A percentile compares a stretch with the other conserved stretches of the same genome.
Conservation (phyloP, 495 filamentous ascomycete genomes). For the Neurospora hispaniola region DNA sequence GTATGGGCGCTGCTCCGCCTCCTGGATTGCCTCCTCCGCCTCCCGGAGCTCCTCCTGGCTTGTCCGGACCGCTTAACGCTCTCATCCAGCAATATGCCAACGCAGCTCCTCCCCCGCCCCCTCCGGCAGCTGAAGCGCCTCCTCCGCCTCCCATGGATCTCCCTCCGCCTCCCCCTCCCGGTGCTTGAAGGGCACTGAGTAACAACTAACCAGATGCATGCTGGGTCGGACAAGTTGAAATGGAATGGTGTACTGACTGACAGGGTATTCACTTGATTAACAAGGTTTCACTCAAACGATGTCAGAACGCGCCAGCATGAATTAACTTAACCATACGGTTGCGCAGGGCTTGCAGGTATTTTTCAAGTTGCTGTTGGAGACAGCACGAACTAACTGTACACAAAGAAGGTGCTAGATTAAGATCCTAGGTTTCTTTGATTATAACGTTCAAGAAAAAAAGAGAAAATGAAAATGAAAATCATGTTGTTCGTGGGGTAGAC, state of each 20-base stretch:
- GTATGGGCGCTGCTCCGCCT: slow-evolving; percentile 39
- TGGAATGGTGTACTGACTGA: not conserved
- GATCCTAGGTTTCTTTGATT: not conserved
- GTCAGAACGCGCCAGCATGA: not conserved
- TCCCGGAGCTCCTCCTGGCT: slow-evolving; percentile 51
- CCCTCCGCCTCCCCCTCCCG: slow-evolving; percentile 62
- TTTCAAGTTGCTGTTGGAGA: not conserved
- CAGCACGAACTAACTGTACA: not conserved
- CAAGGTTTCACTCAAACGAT: not conserved
- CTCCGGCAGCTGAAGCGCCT: slow-evolving; percentile 48
- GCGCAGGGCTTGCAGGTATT: not conserved
- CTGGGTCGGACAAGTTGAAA: not conserved
- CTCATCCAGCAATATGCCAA: slow-evolving; percentile 57
- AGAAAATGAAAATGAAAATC: not conserved
- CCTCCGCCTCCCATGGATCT: slow-evolving; percentile 68
- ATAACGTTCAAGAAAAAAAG: not conserved
- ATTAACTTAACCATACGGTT: not conserved
- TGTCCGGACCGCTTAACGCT: slow-evolving; percentile 46
- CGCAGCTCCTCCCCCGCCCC: slow-evolving; percentile 46
- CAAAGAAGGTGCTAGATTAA: not conserved
- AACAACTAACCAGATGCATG: not conserved
- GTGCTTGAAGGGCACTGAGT: slow-evolving; percentile 22
- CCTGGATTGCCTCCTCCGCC: slow-evolving; percentile 54
- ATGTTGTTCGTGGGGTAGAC: not conserved
- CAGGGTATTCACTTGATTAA: not conserved